Evolutionary conservation across 805 yeast genomes (phyloP).

Genomic region (Candida qinlingensis): DNA sequence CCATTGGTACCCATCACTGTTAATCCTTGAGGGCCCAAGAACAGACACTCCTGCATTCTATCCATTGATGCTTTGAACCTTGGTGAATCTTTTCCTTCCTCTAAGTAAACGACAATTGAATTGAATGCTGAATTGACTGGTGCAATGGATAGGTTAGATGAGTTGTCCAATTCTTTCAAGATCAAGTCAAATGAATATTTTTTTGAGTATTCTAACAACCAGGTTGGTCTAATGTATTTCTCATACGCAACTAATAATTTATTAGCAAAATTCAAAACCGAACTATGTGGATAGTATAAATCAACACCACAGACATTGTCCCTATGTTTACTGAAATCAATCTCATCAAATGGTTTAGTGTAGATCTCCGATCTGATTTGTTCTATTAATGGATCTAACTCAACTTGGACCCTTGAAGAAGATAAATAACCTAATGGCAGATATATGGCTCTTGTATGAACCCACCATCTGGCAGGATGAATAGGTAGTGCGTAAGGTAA

Average conservation of each 20-base stretch:
- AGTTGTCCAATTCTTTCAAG: conserved; percentile 68
- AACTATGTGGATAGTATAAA: conserved; percentile 88
- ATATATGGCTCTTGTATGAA: conserved; percentile 91
- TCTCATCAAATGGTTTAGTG: conserved; percentile 51
- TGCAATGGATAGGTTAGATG: conserved; percentile 81
- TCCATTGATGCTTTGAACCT: conserved; percentile 49
- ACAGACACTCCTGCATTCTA: conserved; percentile 70
- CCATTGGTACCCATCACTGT: conserved; percentile 97
- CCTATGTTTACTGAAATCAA: conserved; percentile 67
- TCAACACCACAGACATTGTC: conserved; percentile 89
- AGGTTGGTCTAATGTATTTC: conserved; percentile 65
- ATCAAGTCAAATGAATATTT: conserved; percentile 55
- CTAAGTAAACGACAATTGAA: conserved; percentile 61
- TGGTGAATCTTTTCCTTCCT: conserved; percentile 65
- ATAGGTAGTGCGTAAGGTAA: conserved; percentile 76
- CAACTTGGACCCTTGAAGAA: conserved; percentile 48
- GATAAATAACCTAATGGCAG: conserved; percentile 80
- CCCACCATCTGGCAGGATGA: conserved; percentile 99
- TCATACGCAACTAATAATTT: conserved; percentile 58
- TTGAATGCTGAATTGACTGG: conserved; percentile 90
- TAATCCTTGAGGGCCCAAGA: conserved; percentile 88
- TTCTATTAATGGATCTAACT: conserved; percentile 55
- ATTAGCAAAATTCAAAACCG: conserved; percentile 58
- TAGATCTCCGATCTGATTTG: conserved; percentile 80
- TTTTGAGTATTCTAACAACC: conserved; percentile 53